Conservation (phyloP, 257 asterid genomes). For the Solanum pennellii region DNA sequence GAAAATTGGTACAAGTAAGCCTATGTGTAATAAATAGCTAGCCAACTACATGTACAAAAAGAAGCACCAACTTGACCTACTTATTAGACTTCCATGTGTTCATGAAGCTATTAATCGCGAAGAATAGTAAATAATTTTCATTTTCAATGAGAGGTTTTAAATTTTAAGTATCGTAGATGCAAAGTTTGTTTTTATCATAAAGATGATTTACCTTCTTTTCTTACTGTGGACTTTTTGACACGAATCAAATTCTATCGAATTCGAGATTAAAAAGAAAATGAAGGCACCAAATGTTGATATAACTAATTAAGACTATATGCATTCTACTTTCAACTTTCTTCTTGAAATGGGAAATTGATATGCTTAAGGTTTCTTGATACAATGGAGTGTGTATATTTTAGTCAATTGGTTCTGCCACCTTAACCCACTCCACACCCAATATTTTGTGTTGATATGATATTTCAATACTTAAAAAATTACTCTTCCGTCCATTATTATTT, state of each 20-base stretch:
- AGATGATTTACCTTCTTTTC: accelerated
- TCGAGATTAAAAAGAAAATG: neutral
- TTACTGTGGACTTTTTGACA: accelerated
- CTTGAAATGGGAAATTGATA: neutral
- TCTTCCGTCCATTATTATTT: no score
- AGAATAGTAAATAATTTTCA: neutral
- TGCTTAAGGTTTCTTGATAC: neutral
- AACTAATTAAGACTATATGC: neutral
- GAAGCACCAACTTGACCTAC: neutral
- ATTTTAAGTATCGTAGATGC: no score
- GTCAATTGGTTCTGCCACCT: no score
- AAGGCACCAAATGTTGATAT: neutral
- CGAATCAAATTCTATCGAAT: neutral
- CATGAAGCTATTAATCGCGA: neutral
- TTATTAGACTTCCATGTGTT: neutral
- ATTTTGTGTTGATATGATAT: neutral
- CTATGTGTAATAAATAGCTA: neutral
- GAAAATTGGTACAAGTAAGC: neutral
- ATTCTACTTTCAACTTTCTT: neutral
- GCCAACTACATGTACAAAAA: neutral
- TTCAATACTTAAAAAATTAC: no score
- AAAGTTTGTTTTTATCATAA: accelerated
- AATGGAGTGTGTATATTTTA: neutral
- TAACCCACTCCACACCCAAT: no score
- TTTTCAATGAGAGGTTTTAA: neutral